A percentile compares a stretch with the other conserved stretches of the same genome.
Conservation (phyloP, 306 rosid species). For the Biancaea sappan region DNA sequence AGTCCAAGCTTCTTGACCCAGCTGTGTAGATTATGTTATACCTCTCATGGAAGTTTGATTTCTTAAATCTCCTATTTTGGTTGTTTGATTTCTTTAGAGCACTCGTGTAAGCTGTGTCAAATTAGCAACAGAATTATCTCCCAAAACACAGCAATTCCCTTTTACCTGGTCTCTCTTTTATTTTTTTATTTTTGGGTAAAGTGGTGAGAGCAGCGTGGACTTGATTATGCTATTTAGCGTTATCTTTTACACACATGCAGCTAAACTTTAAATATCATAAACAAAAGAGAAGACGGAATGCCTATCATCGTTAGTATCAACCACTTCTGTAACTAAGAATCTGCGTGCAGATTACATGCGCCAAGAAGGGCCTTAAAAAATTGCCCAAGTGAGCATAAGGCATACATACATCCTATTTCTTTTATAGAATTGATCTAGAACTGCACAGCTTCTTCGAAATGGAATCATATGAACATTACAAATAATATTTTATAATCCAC, state of each 20-base stretch:
- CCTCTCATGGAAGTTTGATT: too few relatives aligned
- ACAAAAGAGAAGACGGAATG: background rate
- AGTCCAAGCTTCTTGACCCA: background rate
- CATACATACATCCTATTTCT: background rate
- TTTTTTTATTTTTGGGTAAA: too few relatives aligned
- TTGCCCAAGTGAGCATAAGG: background rate
- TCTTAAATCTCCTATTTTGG: too few relatives aligned
- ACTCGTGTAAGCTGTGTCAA: too few relatives aligned
- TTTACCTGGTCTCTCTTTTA: too few relatives aligned
- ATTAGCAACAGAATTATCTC: background rate
- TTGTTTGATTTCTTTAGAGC: too few relatives aligned
- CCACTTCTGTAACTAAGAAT: background rate
- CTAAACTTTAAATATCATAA: background rate
- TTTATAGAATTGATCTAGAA: background rate
- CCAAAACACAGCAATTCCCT: background rate
- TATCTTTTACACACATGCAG: too few relatives aligned
- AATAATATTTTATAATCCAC: slow-evolving; percentile 7
- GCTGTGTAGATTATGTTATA: too few relatives aligned
- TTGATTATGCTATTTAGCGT: too few relatives aligned
- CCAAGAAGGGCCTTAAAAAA: background rate
- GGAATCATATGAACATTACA: background rate
- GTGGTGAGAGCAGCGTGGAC: too few relatives aligned
- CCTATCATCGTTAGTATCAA: background rate
- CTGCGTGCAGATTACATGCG: background rate
- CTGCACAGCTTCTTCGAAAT: background rate